phyloP scores from a whole-genome alignment of 257 asterid genomes.

The Gardenia jasminoides region DNA sequence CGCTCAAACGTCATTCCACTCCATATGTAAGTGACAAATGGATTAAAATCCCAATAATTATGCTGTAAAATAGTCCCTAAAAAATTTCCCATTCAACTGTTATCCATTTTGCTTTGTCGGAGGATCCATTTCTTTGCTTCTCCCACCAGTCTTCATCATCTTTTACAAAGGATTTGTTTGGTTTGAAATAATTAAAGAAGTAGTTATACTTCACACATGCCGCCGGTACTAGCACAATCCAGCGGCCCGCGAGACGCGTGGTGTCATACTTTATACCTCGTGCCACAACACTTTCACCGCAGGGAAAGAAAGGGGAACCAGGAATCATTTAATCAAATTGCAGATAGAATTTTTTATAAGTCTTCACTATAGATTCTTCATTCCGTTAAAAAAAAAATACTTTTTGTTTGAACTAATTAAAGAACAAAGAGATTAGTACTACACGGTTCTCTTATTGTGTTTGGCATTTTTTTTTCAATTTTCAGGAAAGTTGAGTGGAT shows the following conservation, averaged over 20 bases:
- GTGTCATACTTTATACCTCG: background rate
- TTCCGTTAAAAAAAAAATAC: background rate
- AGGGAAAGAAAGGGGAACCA: background rate
- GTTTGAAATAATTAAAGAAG: background rate
- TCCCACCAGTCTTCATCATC: background rate
- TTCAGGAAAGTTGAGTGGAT: background rate
- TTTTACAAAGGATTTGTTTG: background rate
- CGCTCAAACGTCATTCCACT: background rate
- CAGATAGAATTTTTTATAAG: background rate
- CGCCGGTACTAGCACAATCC: background rate
- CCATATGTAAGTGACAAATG: background rate
- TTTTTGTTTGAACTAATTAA: too few species aligned
- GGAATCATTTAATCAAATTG: background rate
- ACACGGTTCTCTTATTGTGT: too few species aligned
- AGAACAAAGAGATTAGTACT: background rate
- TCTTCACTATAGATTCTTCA: background rate
- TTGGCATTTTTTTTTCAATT: too few species aligned
- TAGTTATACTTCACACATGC: background rate
- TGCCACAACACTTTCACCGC: background rate
- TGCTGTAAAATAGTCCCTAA: background rate
- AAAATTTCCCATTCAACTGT: background rate
- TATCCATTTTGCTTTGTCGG: background rate
- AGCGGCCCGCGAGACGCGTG: background rate
- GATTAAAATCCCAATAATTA: background rate
- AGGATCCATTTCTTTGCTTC: background rate